Evolutionary conservation across 179 eudicot genomes (phyloP).

Genomic region (Sideroxylon spinosum): DNA sequence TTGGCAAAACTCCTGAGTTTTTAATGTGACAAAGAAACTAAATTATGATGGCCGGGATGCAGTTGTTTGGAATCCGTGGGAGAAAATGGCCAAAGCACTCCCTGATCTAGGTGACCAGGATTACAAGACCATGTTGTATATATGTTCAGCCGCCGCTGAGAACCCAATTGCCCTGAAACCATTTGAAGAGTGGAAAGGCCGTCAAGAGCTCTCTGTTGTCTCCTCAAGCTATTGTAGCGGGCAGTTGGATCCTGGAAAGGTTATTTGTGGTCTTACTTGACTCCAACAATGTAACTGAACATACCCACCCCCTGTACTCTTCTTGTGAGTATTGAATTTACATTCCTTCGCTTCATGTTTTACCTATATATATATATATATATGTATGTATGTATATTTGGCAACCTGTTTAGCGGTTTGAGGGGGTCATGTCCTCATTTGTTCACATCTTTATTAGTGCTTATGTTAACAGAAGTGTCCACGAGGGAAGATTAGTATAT

Average conservation of each 20-base stretch:
- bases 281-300: not conserved
- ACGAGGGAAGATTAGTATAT: no score
- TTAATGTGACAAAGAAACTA: no score
- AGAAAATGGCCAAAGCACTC: conserved; percentile 43
- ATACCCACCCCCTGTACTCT: not conserved
- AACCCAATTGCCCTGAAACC: conserved; percentile 54
- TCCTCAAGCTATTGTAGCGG: conserved; percentile 79
- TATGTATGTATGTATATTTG: no score
- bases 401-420: no score
- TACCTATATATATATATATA: no score
- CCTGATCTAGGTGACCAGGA: conserved; percentile 54
- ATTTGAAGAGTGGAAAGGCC: conserved; percentile 58
- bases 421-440: no score
- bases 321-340: not conserved
- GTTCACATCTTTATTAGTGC: no score
- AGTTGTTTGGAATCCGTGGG: conserved; percentile 78
- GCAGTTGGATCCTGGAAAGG: conserved; percentile 57
- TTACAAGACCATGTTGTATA: conserved; percentile 52
- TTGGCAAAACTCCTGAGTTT: no score
- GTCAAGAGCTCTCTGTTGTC: conserved; percentile 57
- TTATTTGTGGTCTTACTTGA: conserved; percentile 31
- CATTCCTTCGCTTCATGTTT: not conserved
- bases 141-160: conserved; percentile 56
- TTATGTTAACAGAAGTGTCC: no score
- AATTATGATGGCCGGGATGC: conserved; percentile 15